Base-by-base conservation (phyloP, 228 moss, liverwort and hornwort species). In the Sphagnum magellanicum region DNA sequence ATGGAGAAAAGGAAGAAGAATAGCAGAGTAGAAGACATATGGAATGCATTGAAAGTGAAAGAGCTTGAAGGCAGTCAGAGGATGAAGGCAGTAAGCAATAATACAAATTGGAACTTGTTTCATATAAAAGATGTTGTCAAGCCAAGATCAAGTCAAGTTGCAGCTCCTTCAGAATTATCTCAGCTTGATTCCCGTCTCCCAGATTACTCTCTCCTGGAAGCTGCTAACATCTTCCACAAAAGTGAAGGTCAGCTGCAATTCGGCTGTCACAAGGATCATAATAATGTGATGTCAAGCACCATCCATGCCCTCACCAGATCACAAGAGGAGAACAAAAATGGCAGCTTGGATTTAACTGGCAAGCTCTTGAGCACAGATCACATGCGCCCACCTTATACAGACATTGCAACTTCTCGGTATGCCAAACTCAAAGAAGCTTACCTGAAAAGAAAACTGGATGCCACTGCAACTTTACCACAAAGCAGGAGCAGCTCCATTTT, bases 21-120 rank as follows among this genome's bases (percentile, higher is more conserved):
- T 49, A 84, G 67, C 51, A 75, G 70, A 10, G 84, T 88, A 48
- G 74, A 51, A 12, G 81, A 82, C 15, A 73, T 88, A 10, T 88
- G 88, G 88, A 80, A 77, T 14, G 79, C 75, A 52, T 61, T 88
- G 67, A 88, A 88, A 68, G 68, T 75, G 68, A 83, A 81, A 60
- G 84, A 84, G 67, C 75, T 73, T 1, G 67, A 60, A 47, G 71
- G 74, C 53, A 82, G 58, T 53, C 78, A 69, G 59, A 61, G 61
- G 49, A 77, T 63, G 50, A 74, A 74, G 14, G 51, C 74, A 11
- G 71, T 78, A 64, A 72, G 80, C 60, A 80, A 67, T 12, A 76
- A 72, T 5, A 74, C 84, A 63, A 77, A 85, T 58, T 88, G 88
- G 88, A 88, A 88, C 61, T 84, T 81, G 48, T 82, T 85, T 65